These are phyloP conservation scores for Camelina laxa DNA, from an alignment of 345 rosid genomes.

Conservation along the genomic window DNA sequence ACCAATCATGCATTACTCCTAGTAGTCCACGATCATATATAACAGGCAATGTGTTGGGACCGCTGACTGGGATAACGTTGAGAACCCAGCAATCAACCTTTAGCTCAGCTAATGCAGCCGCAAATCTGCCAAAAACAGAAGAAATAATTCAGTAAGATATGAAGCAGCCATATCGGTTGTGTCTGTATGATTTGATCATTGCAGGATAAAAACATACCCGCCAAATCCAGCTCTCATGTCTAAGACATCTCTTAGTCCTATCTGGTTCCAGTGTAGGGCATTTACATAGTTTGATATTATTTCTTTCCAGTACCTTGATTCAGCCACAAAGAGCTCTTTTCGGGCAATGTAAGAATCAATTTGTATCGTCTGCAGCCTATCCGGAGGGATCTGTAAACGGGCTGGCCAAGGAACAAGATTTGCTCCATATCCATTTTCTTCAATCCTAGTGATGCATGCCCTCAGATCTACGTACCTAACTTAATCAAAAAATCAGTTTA, in stretches of 20 bases:
- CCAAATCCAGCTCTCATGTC: slow-evolving; percentile 98
- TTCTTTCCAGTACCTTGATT: slow-evolving; percentile 89
- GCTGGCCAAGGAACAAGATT: slow-evolving; percentile 80
- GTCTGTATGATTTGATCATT: neutral
- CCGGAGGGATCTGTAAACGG: slow-evolving; percentile 81
- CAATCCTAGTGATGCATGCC: slow-evolving; percentile 83
- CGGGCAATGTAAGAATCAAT: slow-evolving; percentile 88
- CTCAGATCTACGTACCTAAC: slow-evolving; percentile 82
- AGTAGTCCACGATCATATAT: slow-evolving; percentile 95
- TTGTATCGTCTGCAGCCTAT: slow-evolving; percentile 85
- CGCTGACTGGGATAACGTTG: slow-evolving; percentile 88
- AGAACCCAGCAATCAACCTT: slow-evolving; percentile 84
- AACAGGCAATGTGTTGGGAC: slow-evolving; percentile 92
- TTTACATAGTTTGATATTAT: slow-evolving; percentile 75
- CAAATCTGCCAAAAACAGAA: slow-evolving; percentile 67
- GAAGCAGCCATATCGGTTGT: neutral
- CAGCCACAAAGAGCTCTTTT: slow-evolving; percentile 86
- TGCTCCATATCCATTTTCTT: slow-evolving; percentile 86
- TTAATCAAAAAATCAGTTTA: slow-evolving; percentile 22
- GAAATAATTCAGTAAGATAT: slow-evolving; percentile 31
- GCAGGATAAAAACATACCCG: slow-evolving; percentile 60
- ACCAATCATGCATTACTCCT: slow-evolving; percentile 99
- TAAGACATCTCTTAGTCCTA: slow-evolving; percentile 87
- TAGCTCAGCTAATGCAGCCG: slow-evolving; percentile 77
- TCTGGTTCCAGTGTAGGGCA: slow-evolving; percentile 79